These are phyloP conservation scores for Aspergillus funiculosus DNA, from an alignment of 495 filamentous ascomycete genomes.

Conservation along the genomic window DNA sequence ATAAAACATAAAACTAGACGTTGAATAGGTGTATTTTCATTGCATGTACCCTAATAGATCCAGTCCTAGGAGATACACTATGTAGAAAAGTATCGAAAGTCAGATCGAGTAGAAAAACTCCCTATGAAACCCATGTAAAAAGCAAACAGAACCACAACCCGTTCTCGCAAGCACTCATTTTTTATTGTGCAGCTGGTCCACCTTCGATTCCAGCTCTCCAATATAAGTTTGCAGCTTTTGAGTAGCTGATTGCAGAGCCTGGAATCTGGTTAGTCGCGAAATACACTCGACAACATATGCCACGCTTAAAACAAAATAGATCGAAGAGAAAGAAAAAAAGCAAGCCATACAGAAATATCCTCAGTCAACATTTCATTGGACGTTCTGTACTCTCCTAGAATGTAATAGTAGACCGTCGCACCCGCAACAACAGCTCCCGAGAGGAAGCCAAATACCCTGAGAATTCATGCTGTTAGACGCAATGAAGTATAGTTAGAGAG, in stretches of 20 bases:
- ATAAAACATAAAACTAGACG: too few species aligned
- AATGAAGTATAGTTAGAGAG: neutral
- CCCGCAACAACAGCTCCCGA: conserved; percentile 76
- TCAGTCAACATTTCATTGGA: conserved; percentile 91
- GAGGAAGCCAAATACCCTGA: conserved; percentile 88
- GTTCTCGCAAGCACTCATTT: conserved; percentile 3
- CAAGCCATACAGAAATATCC: conserved; percentile 83
- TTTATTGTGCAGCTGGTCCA: conserved; percentile 63
- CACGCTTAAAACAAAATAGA: too few species aligned
- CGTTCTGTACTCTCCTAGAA: conserved; percentile 85
- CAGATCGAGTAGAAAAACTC: too few species aligned
- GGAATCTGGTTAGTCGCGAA: conserved; percentile 6
- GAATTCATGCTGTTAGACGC: neutral
- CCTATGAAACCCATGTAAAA: too few species aligned
- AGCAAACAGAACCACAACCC: too few species aligned
- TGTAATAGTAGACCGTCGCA: conserved; percentile 80
- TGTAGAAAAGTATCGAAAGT: too few species aligned
- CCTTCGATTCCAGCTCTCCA: conserved; percentile 70
- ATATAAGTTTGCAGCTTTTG: conserved; percentile 81
- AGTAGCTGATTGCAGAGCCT: conserved; percentile 86
- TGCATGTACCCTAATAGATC: too few species aligned
- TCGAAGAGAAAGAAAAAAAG: conserved; percentile 7
- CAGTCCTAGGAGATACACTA: too few species aligned
- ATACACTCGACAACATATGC: neutral
- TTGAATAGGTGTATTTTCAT: too few species aligned